A percentile compares a stretch with the other conserved stretches of the same genome.
Evolutionary conservation across 345 rosid species (phyloP).

Genomic region (Brassica rapa): DNA sequence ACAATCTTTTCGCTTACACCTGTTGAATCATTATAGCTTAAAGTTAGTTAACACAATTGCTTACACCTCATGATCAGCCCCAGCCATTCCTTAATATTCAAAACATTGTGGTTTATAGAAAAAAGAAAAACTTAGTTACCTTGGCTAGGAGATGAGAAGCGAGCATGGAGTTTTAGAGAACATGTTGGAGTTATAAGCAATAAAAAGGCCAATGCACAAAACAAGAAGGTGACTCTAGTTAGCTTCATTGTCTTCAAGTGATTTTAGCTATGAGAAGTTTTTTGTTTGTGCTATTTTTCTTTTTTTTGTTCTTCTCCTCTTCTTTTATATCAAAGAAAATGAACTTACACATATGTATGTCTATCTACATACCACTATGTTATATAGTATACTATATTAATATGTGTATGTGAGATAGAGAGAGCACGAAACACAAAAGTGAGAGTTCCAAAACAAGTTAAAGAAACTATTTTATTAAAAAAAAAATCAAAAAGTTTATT

Average conservation of each 20-base stretch:
- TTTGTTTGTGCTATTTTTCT: constrained; percentile 17
- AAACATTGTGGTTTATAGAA: neutral
- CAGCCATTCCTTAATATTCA: neutral
- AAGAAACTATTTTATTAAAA: constrained; percentile 21
- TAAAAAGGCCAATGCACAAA: constrained; percentile 20
- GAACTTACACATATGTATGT: neutral
- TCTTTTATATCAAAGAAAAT: constrained; percentile 32
- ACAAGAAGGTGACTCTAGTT: constrained; percentile 17
- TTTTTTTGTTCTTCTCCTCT: constrained; percentile 19
- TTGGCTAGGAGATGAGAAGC: constrained; percentile 27
- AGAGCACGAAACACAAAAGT: constrained; percentile 63
- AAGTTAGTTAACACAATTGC: neutral
- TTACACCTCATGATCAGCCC: neutral
- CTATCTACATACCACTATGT: neutral
- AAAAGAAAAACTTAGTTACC: constrained; percentile 17
- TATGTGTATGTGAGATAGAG: constrained; percentile 15
- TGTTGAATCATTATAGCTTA: constrained; percentile 6
- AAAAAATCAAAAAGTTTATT: neutral
- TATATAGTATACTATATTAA: neutral
- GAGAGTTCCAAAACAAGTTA: constrained; percentile 54
- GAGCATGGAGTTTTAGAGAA: constrained; percentile 29
- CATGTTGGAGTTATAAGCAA: constrained; percentile 23
- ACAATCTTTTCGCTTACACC: constrained; percentile 13
- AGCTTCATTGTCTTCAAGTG: constrained; percentile 34
- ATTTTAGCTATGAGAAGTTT: constrained; percentile 6